Evolutionary conservation across 75 land plant species (phyloP), one percentile per base, ranked within the genome.

Genomic region (Larix kaempferi): DNA sequence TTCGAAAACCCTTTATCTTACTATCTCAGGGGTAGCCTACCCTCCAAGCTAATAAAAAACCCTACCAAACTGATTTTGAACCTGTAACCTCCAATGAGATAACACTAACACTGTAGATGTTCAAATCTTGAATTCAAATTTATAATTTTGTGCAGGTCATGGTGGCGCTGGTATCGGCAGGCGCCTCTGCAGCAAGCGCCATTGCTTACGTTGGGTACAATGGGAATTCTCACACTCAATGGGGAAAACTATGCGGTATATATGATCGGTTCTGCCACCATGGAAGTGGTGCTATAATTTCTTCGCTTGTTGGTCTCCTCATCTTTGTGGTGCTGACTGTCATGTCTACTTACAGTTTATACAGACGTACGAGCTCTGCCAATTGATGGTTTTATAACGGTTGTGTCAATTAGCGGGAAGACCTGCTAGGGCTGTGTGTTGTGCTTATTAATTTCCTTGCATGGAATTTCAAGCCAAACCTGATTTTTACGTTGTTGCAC

Each of bases 121-220:
- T 59, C 21, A 58, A 17, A 16, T 58, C 21, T 21, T 58, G 17
- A 16, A 58, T 14, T 58, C 1, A 58, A 58, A 8, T 12, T 58
- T n/a, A 21, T n/a, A 59, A 3, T 71, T 14, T 49, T 23, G 35
- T 66, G 71, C 86, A 86, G 91, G 2, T 89, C 37, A 73, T 86
- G 80, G 75, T 85, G 13, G 89, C 85, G 13, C 13, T 91, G 1
- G 82, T 87, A 74, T 82, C 89, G 0, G 74, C 90, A 4, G 93
- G 84, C 15, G 78, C 82, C 2, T 89, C 88, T 0, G 39, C 87
- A 3, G 82, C 91, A 1, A 84, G 78, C 1, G 85, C 71, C 11
- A 76, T 91, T 0, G 89, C 84, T 1, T 88, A 91, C 67, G 33
- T 87, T 3, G 91, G 89, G 16, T 15, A 76, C 59, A 88, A 87